Conservation (phyloP, 192 early-diverging fungal species). For the Entomortierella chlamydospora region DNA sequence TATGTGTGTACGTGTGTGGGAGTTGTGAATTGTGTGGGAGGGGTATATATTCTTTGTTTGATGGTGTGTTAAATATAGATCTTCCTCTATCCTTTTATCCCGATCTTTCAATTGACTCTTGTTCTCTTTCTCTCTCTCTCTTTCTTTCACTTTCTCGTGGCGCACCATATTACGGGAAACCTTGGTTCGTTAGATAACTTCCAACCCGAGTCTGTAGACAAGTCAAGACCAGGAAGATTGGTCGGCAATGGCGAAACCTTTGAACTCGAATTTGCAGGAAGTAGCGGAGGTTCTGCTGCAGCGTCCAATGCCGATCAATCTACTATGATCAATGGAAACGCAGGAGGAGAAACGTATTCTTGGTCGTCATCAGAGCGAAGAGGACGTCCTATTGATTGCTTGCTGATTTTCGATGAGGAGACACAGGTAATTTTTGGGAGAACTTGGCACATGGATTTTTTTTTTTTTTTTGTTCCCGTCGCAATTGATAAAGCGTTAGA, state of each 20-base stretch:
- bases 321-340: too few species aligned
- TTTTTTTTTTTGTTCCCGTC: neutral
- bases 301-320: conserved; percentile 1
- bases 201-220: conserved; percentile 50
- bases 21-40: too few species aligned
- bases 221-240: conserved; percentile 38
- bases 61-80: neutral
- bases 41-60: neutral
- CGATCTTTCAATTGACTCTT: neutral
- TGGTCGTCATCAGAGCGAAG: conserved; percentile 26
- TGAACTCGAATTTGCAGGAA: conserved; percentile 47
- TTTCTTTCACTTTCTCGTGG: too few species aligned
- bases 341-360: conserved; percentile 30
- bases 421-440: conserved; percentile 31
- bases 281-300: conserved; percentile 12
- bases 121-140: too few species aligned
- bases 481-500: neutral
- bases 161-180: too few species aligned
- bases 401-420: conserved; percentile 49
- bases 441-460: neutral
- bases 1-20: too few species aligned
- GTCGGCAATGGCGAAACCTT: conserved; percentile 47
- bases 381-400: conserved; percentile 32
- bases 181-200: conserved; percentile 54
- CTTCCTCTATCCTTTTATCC: neutral